These are phyloP conservation scores for Schwanniomyces etchellsii DNA, from an alignment of 1,139 yeast genomes.

Conservation along the genomic window DNA sequence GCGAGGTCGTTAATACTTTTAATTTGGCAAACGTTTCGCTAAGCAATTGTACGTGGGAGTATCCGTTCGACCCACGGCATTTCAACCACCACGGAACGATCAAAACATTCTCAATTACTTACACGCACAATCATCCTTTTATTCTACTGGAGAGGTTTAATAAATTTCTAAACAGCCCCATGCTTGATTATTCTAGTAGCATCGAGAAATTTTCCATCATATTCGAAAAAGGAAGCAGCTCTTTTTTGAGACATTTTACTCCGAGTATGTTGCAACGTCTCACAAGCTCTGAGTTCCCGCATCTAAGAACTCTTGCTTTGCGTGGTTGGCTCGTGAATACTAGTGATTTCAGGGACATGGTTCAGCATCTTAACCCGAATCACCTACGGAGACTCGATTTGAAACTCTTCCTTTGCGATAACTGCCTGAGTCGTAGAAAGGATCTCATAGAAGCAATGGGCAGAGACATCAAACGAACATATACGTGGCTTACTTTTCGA, in stretches of 20 bases:
- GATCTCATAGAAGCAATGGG: no score
- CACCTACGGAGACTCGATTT: no score
- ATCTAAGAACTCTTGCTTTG: conserved; percentile 13
- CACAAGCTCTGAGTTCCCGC: conserved; percentile 14
- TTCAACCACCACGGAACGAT: conserved; percentile 25
- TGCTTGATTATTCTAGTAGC: neutral
- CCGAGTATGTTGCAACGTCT: conserved; percentile 12
- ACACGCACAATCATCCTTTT: conserved; percentile 25
- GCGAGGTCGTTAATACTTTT: conserved; percentile 3
- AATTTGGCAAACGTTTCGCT: conserved; percentile 12
- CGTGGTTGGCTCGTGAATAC: conserved; percentile 20
- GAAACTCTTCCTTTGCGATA: no score
- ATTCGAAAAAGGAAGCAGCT: conserved; percentile 6
- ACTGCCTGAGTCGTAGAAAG: no score
- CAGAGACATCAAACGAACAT: no score
- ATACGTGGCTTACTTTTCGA: no score
- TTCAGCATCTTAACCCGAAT: no score
- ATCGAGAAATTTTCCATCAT: conserved; percentile 16
- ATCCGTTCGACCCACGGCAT: conserved; percentile 31
- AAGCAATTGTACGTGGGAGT: conserved; percentile 40
- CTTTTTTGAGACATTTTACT: conserved; percentile 11
- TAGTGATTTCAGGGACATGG: conserved; percentile 3
- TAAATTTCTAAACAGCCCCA: conserved; percentile 13
- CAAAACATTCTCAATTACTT: conserved; percentile 18
- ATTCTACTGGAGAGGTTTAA: conserved; percentile 33